Evolutionary conservation across 306 rosid species (phyloP), one percentile per base, ranked within the genome.

Genomic region (Castanospermum australe): DNA sequence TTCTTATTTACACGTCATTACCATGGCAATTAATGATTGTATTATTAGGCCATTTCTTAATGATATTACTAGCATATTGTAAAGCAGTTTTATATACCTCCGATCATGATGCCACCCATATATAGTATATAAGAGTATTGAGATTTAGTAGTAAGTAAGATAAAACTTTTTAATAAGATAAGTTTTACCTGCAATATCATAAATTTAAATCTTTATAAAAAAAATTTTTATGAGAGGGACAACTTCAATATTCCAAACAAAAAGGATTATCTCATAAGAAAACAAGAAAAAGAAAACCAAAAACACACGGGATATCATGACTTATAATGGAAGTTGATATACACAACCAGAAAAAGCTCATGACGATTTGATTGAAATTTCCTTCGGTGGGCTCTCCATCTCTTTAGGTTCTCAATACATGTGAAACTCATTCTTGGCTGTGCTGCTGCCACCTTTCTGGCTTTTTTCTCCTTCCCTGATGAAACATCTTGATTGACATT

Each of bases 1-100:
- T 17, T 62, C 57, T 70, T 48, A n/a, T n/a, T n/a, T n/a, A n/a
- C n/a, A 20, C 65, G 83, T 30, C 56, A 70, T 35, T 3, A 24
- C 72, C 47, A 71, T 70, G 57, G 48, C 83, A 80, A 80, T 71
- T 39, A 80, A 62, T 80, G 74, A 54, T 47, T 2, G 3, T 14
- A 4, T 45, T 52, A 24, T 39, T 78, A 28, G 60, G 60, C 39
- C 18, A 20, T 66, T 63, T 51, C 50, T 55, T 4, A 30, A 17
- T 52, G 35, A 28, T 60, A 11, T 44, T 44, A 50, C 73, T 67
- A 36, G 81, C 50, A 24, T 51, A 45, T n/a, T 9, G 33, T 51
- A 69, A 59, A 69, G 70, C 45, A 8, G 65, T 64, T 69, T 61
- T 38, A 69, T 69, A 3, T 28, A 1, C 1, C 3, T 3, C 75